A percentile compares a stretch with the other conserved stretches of the same genome.
phyloP scores from a whole-genome alignment of 768 basidiomycete genomes.

The Pluteus cervinus region DNA sequence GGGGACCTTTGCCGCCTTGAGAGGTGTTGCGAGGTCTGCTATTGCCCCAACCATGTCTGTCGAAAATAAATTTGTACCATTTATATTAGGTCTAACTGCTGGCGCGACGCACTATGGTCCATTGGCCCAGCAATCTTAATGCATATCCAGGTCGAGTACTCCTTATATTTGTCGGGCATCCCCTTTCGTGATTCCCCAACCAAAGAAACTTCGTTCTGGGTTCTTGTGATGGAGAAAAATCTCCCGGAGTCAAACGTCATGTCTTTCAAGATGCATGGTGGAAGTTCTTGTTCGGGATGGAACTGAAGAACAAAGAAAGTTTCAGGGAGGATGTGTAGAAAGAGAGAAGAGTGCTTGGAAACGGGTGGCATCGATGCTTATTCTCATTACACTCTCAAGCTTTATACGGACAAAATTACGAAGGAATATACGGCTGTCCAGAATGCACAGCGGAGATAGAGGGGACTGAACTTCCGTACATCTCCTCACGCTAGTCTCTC shows the following conservation, averaged over 20 bases:
- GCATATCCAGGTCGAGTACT: slow-evolving; percentile 45
- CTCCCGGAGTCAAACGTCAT: slow-evolving; percentile 17
- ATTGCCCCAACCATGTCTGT: slow-evolving; percentile 54
- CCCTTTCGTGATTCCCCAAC: slow-evolving; percentile 37
- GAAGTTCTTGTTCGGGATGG: slow-evolving; percentile 27
- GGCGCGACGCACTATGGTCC: slow-evolving; percentile 55
- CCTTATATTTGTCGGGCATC: slow-evolving; percentile 28
- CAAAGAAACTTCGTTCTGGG: slow-evolving; percentile 55
- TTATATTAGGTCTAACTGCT: neutral
- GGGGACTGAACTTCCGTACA: too few species aligned
- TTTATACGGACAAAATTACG: too few species aligned
- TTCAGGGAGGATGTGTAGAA: slow-evolving; percentile 37
- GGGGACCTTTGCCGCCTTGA: slow-evolving; percentile 44
- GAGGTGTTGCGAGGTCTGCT: slow-evolving; percentile 44
- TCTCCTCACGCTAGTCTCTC: too few species aligned
- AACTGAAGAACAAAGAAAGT: slow-evolving; percentile 43
- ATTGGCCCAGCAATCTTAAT: slow-evolving; percentile 63
- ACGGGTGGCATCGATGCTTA: slow-evolving; percentile 46
- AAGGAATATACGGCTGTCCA: too few species aligned
- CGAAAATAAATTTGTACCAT: neutral
- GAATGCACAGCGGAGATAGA: slow-evolving; percentile 8
- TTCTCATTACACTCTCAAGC: too few species aligned
- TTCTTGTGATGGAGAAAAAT: slow-evolving; percentile 54
- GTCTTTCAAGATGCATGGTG: slow-evolving; percentile 25
- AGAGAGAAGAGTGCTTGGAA: slow-evolving; percentile 36